Evolutionary conservation across 1,284 basidiomycete genomes (phyloP), one percentile per base, ranked within the genome.

Genomic region (Irpex sp.): DNA sequence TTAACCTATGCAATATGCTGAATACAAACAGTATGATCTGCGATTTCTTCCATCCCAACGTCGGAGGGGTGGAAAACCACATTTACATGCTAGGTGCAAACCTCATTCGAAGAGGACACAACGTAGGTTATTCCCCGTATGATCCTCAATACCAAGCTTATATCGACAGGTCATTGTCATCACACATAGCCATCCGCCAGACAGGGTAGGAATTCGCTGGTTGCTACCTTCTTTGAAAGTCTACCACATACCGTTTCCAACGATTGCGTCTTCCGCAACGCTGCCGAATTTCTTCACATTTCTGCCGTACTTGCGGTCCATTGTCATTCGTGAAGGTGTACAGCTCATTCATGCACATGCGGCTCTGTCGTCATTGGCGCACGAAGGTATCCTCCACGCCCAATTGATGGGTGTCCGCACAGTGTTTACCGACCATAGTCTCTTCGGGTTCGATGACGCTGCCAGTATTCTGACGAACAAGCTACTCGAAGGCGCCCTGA

Each of bases 381-480:
- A 98, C 70, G 97, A 99, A 77, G 94, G 87, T 8, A 89, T 98
- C 61, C 77, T 98, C 35, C 95, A 98, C 71, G 88, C 94, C 0
- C 91, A 94, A 68, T 78, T 93, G 33, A 81, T 97, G 75, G 90
- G 90, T 5, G 82, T 96, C 9, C 85, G 91, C 19, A 94, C 94
- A 0, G 92, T 97, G 7, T 98, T 99, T 74, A 98, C 97, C 0
- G 97, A 99, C 75, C 97, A 99, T 72, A 95, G 92, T 68, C 78
- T 99, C 26, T 99, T 98, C 70, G 95, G 94, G 0, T 95, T 99
- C 69, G 94, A 94, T 54, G 96, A 98, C 70, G 95, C 95, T 15
- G 95, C 95, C 0, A 95, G 95, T 69, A 96, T 99, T 57, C 78
- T 98, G 67, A 98, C 97, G 4, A 99, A 99, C 80, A 99, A 99